Evolutionary conservation across 257 asterid genomes (phyloP).

Genomic region (Solanum commersonii): DNA sequence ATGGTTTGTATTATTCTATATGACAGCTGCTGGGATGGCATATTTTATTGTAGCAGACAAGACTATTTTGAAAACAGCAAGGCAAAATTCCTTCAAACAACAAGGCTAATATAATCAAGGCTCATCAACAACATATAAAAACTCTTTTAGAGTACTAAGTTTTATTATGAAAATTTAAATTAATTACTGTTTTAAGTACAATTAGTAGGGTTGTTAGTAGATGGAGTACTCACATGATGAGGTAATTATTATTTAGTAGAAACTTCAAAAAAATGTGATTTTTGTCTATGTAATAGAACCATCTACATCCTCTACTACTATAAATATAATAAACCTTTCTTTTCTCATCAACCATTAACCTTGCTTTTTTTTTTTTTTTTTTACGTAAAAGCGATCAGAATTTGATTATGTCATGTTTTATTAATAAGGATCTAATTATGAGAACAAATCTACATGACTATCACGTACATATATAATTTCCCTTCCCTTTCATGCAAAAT

Average conservation of each 20-base stretch:
- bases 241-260: background rate
- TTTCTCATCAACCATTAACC: background rate
- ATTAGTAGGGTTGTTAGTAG: background rate
- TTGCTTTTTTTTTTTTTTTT: background rate
- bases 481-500: no score
- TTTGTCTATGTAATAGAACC: background rate
- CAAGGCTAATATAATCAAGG: background rate
- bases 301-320: background rate
- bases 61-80: conserved; percentile 68
- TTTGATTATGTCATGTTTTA: background rate
- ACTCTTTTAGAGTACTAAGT: background rate
- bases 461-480: background rate
- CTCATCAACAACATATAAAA: background rate
- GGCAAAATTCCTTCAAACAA: conserved; percentile 57
- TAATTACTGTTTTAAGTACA: background rate
- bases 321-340: background rate
- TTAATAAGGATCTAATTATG: background rate
- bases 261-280: background rate
- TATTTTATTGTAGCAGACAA: conserved; percentile 91
- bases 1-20: background rate
- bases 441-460: background rate
- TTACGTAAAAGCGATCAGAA: no score
- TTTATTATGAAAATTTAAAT: background rate
- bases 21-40: conserved; percentile 66
- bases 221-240: background rate